phyloP scores from a whole-genome alignment of 2,329 filamentous ascomycete species.

The Ophiostoma quercus region DNA sequence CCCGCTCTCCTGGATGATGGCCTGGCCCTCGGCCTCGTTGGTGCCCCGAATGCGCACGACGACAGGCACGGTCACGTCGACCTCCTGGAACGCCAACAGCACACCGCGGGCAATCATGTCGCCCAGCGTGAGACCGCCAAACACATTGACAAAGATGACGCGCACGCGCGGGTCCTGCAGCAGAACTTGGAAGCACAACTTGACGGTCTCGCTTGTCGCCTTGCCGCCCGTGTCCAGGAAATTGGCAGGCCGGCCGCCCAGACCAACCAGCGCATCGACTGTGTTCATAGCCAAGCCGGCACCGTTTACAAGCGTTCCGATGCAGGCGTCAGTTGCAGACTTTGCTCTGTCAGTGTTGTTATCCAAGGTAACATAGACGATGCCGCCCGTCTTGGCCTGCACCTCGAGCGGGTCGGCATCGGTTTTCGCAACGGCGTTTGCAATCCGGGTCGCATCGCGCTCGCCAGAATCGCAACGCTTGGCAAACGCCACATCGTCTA shows the following conservation, averaged over 20 bases:
- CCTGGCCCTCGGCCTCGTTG: constrained; percentile 65
- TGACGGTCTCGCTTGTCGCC: constrained; percentile 75
- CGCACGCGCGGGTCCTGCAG: constrained; percentile 65
- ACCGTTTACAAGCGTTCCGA: constrained; percentile 83
- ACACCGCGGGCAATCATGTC: constrained; percentile 79
- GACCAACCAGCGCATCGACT: constrained; percentile 66
- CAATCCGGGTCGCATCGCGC: background rate
- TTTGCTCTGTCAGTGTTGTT: constrained; percentile 32
- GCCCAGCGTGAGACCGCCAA: constrained; percentile 58
- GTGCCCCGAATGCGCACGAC: constrained; percentile 74
- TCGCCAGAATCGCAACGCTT: constrained; percentile 38
- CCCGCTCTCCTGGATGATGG: constrained; percentile 63
- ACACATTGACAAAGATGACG: constrained; percentile 59
- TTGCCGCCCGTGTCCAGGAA: constrained; percentile 89
- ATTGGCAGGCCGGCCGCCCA: constrained; percentile 67
- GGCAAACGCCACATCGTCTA: constrained; percentile 44
- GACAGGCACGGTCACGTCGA: constrained; percentile 62
- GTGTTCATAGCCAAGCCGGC: constrained; percentile 91
- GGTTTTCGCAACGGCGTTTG: constrained; percentile 16
- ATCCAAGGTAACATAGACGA: constrained; percentile 66
- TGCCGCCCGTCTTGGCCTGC: constrained; percentile 54
- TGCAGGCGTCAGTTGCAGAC: constrained; percentile 35
- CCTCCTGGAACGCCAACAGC: constrained; percentile 64
- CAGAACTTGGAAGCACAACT: constrained; percentile 68
- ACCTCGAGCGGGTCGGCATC: constrained; percentile 35